phyloP scores from a whole-genome alignment of 2,329 filamentous ascomycete genomes.

The Pochonia chlamydosporia region DNA sequence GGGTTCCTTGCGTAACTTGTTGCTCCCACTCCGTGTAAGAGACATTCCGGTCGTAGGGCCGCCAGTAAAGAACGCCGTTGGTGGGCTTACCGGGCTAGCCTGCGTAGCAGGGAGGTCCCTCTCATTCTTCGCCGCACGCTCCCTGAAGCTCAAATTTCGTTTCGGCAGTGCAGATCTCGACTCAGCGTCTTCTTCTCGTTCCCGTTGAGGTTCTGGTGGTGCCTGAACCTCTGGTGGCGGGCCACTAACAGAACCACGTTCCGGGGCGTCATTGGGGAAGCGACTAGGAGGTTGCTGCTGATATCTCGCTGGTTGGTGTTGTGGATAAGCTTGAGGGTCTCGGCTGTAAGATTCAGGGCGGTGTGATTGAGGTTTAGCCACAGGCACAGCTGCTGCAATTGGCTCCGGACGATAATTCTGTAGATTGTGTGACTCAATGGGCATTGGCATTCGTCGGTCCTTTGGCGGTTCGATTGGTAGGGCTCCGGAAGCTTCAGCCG shows the following conservation, averaged over 20 bases:
- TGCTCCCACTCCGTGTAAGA: constrained; percentile 45
- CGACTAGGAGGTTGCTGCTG: not conserved
- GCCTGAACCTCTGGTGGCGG: constrained; percentile 15
- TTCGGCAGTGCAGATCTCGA: constrained; percentile 34
- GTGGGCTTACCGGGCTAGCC: constrained; percentile 15
- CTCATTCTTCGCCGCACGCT: constrained; percentile 45
- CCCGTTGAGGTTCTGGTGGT: constrained; percentile 10
- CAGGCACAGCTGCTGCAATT: constrained; percentile 3
- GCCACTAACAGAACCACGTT: constrained; percentile 13
- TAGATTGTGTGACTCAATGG: not conserved
- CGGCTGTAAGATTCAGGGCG: not conserved
- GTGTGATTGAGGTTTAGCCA: not conserved
- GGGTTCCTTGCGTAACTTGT: constrained; percentile 53
- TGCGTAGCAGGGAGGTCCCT: constrained; percentile 26
- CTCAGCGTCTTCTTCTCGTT: constrained; percentile 14
- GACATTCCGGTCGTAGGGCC: constrained; percentile 27
- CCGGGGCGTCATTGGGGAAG: not conserved
- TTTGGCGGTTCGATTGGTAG: constrained; percentile 16
- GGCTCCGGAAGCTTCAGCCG: constrained; percentile 17
- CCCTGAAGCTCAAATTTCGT: constrained; percentile 56
- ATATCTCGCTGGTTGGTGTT: not conserved
- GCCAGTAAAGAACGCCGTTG: constrained; percentile 16
- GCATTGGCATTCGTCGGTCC: constrained; percentile 15
- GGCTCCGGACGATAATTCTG: constrained; percentile 2
- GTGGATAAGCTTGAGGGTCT: not conserved